Evolutionary conservation across 108 stramenopile species (phyloP).

Genomic region (Cyclotella choctawhatcheeana): DNA sequence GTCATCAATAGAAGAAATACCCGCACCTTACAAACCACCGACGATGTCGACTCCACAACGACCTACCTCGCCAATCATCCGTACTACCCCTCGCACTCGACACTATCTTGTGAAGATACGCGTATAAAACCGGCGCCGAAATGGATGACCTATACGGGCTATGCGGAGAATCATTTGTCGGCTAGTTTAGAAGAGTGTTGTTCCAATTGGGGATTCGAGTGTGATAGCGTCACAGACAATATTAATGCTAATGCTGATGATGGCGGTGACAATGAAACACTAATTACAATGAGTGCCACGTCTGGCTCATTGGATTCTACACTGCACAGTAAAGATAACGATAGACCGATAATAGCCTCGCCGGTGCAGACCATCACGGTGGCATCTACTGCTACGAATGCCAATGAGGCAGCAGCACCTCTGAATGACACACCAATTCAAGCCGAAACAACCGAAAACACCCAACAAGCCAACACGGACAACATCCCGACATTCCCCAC

Average conservation of each 20-base stretch:
- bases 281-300: too few species aligned
- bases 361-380: neutral
- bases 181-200: slow-evolving; percentile 15
- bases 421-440: neutral
- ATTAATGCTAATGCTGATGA: neutral
- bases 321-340: too few species aligned
- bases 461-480: neutral
- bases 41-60: neutral
- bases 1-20: too few species aligned
- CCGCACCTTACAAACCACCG: neutral
- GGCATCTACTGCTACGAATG: neutral
- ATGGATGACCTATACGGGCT: slow-evolving; percentile 40
- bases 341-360: too few species aligned
- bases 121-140: neutral
- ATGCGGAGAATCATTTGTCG: slow-evolving; percentile 41
- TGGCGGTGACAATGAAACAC: neutral
- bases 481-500: slow-evolving; percentile 29
- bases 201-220: slow-evolving; percentile 19
- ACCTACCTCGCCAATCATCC: slow-evolving; percentile 15
- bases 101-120: slow-evolving; percentile 7
- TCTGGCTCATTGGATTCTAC: too few species aligned
- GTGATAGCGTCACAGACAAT: slow-evolving; percentile 1
- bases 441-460: neutral
- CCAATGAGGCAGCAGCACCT: neutral
- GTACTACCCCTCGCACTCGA: slow-evolving; percentile 22